Evolutionary conservation across 139 green algal genomes (phyloP).

Genomic region (Choricystis sp.): DNA sequence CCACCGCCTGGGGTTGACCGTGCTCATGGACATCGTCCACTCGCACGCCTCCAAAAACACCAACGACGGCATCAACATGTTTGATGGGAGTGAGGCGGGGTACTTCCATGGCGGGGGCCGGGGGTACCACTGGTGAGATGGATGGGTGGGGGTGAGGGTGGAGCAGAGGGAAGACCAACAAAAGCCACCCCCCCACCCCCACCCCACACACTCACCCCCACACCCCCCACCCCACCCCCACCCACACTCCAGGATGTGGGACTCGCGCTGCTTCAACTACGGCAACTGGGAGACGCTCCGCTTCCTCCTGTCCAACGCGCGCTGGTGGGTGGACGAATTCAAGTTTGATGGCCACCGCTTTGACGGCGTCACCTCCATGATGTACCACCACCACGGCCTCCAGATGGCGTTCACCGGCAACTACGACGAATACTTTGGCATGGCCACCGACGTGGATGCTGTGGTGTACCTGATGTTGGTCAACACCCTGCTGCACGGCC

Average conservation of each 20-base stretch:
- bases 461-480: slow-evolving; percentile 85
- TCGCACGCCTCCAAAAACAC: slow-evolving; percentile 79
- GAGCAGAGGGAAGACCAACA: too few relatives aligned
- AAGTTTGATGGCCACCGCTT: slow-evolving; percentile 97
- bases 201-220: too few relatives aligned
- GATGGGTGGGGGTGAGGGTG: too few relatives aligned
- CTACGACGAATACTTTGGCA: slow-evolving; percentile 96
- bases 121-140: slow-evolving; percentile 86
- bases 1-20: slow-evolving; percentile 61
- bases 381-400: slow-evolving; percentile 97
- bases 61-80: slow-evolving; percentile 95
- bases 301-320: slow-evolving; percentile 88
- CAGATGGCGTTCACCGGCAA: slow-evolving; percentile 88
- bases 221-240: too few relatives aligned
- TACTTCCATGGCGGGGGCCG: slow-evolving; percentile 80
- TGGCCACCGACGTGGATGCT: slow-evolving; percentile 78
- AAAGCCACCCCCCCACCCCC: slow-evolving; percentile 31
- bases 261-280: slow-evolving; percentile 97
- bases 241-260: too few relatives aligned
- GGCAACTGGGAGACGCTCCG: slow-evolving; percentile 91
- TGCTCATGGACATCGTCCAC: slow-evolving; percentile 80
- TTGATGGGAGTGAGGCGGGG: slow-evolving; percentile 80
- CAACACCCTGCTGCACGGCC: slow-evolving; percentile 85
- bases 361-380: slow-evolving; percentile 94
- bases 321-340: slow-evolving; percentile 95